Evolutionary conservation across 1,284 basidiomycete species (phyloP).

Genomic region (Termitomyces sp.): DNA sequence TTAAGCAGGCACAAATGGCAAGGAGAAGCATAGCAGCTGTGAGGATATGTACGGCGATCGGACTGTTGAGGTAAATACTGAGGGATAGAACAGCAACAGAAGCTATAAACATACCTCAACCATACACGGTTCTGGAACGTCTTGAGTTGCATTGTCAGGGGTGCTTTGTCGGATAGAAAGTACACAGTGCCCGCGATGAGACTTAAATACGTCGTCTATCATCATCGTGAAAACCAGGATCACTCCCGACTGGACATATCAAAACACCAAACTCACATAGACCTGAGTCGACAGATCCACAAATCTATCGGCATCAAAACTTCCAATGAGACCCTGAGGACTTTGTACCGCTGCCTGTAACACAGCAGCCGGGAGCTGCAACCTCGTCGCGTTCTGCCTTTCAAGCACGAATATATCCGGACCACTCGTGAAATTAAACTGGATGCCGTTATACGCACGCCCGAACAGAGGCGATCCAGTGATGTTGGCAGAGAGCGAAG

Average conservation of each 20-base stretch:
- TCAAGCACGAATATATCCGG: slow-evolving; percentile 32
- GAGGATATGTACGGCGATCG: slow-evolving; percentile 41
- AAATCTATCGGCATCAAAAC: slow-evolving; percentile 35
- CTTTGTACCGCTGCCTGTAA: slow-evolving; percentile 39
- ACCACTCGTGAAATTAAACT: slow-evolving; percentile 35
- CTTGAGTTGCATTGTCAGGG: slow-evolving; percentile 34
- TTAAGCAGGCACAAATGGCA: slow-evolving; percentile 34
- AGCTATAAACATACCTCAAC: slow-evolving; percentile 32
- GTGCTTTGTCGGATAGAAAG: slow-evolving; percentile 33
- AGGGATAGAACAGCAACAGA: not conserved
- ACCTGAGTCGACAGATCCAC: slow-evolving; percentile 33
- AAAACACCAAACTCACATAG: slow-evolving; percentile 36
- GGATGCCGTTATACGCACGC: slow-evolving; percentile 46
- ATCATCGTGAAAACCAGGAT: not conserved
- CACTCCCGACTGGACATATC: not conserved
- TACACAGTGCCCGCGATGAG: slow-evolving; percentile 47
- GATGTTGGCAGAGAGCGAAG: slow-evolving; percentile 35
- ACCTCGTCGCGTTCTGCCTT: slow-evolving; percentile 35
- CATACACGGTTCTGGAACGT: slow-evolving; percentile 41
- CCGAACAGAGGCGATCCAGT: slow-evolving; percentile 39
- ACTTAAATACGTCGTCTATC: slow-evolving; percentile 42
- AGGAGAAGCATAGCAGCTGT: slow-evolving; percentile 37
- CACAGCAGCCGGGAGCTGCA: slow-evolving; percentile 47
- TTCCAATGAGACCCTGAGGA: slow-evolving; percentile 30
- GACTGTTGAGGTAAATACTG: slow-evolving; percentile 22